Conservation (phyloP, 2,329 filamentous ascomycete species). For the Ilyonectria robusta region DNA sequence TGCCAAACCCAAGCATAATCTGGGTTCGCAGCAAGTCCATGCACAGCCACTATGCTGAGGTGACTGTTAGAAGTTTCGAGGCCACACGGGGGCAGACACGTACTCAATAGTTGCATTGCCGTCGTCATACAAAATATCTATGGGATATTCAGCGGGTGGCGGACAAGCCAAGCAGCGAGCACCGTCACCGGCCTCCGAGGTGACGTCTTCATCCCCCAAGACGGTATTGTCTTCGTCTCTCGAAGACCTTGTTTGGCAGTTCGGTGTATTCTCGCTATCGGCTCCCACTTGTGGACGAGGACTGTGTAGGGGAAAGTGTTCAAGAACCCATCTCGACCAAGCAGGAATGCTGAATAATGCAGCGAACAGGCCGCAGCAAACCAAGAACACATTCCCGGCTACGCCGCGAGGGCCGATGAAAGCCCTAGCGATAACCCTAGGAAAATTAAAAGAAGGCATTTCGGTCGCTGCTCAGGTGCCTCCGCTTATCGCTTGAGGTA, state of each 20-base stretch:
- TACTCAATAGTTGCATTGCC: slow-evolving; percentile 2
- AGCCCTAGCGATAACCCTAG: background rate
- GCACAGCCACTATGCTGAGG: background rate
- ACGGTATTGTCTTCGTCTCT: background rate
- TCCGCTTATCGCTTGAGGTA: too few species aligned
- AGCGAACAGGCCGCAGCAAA: background rate
- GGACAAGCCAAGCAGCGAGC: background rate
- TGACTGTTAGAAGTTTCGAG: background rate
- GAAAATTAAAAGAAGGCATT: background rate
- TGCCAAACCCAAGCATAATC: slow-evolving; percentile 8
- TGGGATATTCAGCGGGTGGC: background rate
- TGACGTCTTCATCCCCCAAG: too few species aligned
- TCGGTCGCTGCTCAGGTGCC: background rate
- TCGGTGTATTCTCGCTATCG: too few species aligned
- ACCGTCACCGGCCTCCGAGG: background rate
- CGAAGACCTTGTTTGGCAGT: background rate
- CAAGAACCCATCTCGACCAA: background rate
- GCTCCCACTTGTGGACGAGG: too few species aligned
- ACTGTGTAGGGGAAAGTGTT: too few species aligned
- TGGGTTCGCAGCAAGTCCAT: slow-evolving; percentile 3
- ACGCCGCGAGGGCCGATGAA: background rate
- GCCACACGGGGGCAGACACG: background rate
- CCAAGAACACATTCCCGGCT: background rate
- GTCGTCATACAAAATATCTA: background rate
- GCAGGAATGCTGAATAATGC: background rate